Conservation (phyloP, 1,284 basidiomycete species). For the Quambalaria eucalypti region DNA sequence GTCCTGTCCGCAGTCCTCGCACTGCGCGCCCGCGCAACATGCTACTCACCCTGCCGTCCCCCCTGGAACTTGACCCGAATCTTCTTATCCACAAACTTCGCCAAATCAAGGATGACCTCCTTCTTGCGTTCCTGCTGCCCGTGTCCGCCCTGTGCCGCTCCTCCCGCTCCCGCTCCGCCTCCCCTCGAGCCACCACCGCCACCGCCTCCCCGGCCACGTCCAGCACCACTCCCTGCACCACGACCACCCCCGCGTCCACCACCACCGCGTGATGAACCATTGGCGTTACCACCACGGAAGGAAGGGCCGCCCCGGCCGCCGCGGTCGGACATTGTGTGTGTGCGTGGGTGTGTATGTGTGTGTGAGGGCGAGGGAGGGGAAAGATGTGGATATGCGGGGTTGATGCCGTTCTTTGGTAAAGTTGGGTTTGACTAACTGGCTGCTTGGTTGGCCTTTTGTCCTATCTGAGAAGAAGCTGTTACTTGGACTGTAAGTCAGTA, state of each 20-base stretch:
- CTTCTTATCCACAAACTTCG: slow-evolving; percentile 82
- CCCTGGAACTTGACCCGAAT: slow-evolving; percentile 95
- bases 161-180: background rate
- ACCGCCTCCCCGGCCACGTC: background rate
- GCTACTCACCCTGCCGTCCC: slow-evolving; percentile 71
- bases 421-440: too few relatives aligned
- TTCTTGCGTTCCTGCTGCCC: slow-evolving; percentile 53
- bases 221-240: background rate
- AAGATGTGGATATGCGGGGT: too few relatives aligned
- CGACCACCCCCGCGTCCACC: background rate
- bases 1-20: background rate
- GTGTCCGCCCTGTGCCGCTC: background rate
- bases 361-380: too few relatives aligned
- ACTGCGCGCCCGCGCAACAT: background rate
- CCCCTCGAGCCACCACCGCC: background rate
- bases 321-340: background rate
- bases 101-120: slow-evolving; percentile 89
- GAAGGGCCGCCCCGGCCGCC: background rate
- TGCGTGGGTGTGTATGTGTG: too few relatives aligned
- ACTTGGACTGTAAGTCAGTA: too few relatives aligned
- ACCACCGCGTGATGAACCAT: background rate
- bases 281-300: background rate
- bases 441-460: too few relatives aligned
- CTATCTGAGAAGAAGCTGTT: too few relatives aligned
- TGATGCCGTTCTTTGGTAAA: too few relatives aligned